Conservation (phyloP, 768 basidiomycete species). For the Psilocybe sp. region DNA sequence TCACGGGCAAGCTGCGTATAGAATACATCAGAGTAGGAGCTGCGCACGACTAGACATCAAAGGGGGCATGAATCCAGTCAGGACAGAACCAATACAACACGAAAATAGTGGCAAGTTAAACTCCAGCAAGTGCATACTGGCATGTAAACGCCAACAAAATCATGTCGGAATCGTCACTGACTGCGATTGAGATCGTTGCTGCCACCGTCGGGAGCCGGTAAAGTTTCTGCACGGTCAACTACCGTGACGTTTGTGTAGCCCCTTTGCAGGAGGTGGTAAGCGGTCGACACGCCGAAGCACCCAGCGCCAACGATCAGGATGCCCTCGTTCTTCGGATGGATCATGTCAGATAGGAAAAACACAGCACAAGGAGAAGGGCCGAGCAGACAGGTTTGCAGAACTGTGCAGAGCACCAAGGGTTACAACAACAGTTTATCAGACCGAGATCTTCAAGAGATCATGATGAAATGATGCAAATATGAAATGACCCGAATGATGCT, state of each 20-base stretch:
- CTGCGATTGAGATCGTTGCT: slow-evolving; percentile 54
- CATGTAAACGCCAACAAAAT: not conserved
- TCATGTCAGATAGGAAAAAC: slow-evolving; percentile 16
- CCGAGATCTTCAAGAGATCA: not conserved
- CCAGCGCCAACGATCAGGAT: slow-evolving; percentile 79
- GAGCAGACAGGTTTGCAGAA: no score
- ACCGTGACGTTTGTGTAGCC: slow-evolving; percentile 72
- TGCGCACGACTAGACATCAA: slow-evolving; percentile 58
- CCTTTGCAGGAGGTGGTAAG: slow-evolving; percentile 68
- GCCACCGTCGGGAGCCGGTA: slow-evolving; percentile 85
- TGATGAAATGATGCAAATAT: not conserved
- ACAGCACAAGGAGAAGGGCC: not conserved
- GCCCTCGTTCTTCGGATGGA: slow-evolving; percentile 27
- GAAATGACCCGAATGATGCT: not conserved
- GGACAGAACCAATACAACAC: not conserved
- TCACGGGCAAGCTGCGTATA: slow-evolving; percentile 73
- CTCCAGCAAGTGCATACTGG: not conserved
- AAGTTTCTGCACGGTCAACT: slow-evolving; percentile 61
- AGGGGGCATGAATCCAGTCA: not conserved
- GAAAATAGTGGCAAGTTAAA: not conserved
- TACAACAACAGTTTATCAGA: not conserved
- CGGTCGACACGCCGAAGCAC: slow-evolving; percentile 86
- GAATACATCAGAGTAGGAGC: slow-evolving; percentile 66
- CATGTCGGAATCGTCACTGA: slow-evolving; percentile 17
- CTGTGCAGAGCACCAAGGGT: no score